Evolutionary conservation across 305 asterid species (phyloP).

Genomic region (Ruellia speciosa): DNA sequence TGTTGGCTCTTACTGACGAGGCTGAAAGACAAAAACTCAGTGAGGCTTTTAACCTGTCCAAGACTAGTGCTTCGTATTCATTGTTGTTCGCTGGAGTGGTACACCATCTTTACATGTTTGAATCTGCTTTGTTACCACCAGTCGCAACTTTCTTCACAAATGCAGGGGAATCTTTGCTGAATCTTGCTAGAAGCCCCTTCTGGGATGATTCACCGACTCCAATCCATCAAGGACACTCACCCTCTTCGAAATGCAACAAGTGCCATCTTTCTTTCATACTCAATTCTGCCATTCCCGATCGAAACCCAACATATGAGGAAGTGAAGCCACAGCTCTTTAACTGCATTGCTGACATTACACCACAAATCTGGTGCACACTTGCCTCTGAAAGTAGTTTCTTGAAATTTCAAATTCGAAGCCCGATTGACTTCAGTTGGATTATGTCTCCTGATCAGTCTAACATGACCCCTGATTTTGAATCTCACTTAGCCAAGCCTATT

Average conservation of each 20-base stretch:
- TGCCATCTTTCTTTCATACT: conserved; percentile 19
- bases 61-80: conserved; percentile 56
- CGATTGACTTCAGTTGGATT: conserved; percentile 38
- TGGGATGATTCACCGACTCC: conserved; percentile 21
- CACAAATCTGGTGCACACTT: conserved; percentile 46
- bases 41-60: conserved; percentile 37
- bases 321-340: conserved; percentile 22
- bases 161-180: conserved; percentile 55
- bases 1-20: conserved; percentile 25
- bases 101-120: conserved; percentile 48
- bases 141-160: conserved; percentile 41
- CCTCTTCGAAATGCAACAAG: conserved; percentile 22
- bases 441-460: conserved; percentile 2
- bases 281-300: conserved; percentile 7
- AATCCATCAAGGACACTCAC: conserved; percentile 16
- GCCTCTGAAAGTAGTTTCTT: conserved; percentile 31
- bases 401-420: conserved; percentile 28
- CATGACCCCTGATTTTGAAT: neutral
- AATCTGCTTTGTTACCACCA: conserved; percentile 39
- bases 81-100: conserved; percentile 48
- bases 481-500: neutral
- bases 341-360: conserved; percentile 32
- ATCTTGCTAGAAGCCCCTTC: conserved; percentile 28
- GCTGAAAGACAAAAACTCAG: conserved; percentile 21
- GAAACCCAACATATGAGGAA: conserved; percentile 26